Evolutionary conservation across 2,329 filamentous ascomycete species (phyloP).

Genomic region (Chaetomiaceae sp.): DNA sequence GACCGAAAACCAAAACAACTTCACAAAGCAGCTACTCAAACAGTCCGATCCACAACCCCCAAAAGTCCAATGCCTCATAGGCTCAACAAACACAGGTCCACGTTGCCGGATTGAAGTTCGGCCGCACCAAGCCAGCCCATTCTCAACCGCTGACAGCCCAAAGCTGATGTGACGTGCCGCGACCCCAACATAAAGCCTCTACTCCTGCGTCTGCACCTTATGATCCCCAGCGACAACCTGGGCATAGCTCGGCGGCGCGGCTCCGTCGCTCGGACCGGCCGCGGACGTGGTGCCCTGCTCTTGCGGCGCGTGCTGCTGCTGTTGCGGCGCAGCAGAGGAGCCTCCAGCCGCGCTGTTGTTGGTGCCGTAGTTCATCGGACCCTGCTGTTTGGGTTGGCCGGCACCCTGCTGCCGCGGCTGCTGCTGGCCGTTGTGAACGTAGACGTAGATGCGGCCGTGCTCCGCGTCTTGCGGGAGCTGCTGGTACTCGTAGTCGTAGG

Average conservation of each 20-base stretch:
- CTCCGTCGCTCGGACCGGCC: conserved; percentile 32
- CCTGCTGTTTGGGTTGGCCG: conserved; percentile 29
- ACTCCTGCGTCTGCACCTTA: conserved; percentile 72
- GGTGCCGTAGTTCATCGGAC: conserved; percentile 43
- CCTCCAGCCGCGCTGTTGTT: conserved; percentile 15
- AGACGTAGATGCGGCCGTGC: conserved; percentile 65
- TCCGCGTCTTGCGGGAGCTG: conserved; percentile 49
- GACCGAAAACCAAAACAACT: too few relatives aligned
- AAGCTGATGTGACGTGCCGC: not conserved
- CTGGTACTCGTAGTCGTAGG: conserved; percentile 61
- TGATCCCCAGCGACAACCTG: conserved; percentile 86
- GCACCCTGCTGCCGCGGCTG: conserved; percentile 20
- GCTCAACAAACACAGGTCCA: too few relatives aligned
- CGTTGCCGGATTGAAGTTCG: too few relatives aligned
- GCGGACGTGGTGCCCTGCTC: conserved; percentile 26
- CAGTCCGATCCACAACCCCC: too few relatives aligned
- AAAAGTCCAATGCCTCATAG: too few relatives aligned
- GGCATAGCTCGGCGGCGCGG: conserved; percentile 71
- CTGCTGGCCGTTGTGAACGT: conserved; percentile 48
- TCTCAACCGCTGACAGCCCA: not conserved
- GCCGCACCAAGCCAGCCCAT: too few relatives aligned
- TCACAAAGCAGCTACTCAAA: too few relatives aligned
- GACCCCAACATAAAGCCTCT: conserved; percentile 19
- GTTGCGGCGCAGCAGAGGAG: not conserved
- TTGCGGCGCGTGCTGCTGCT: conserved; percentile 14